These are phyloP conservation scores for Bocquillonia castaneifolia DNA, from an alignment of 441 rosid genomes.

Conservation along the genomic window DNA sequence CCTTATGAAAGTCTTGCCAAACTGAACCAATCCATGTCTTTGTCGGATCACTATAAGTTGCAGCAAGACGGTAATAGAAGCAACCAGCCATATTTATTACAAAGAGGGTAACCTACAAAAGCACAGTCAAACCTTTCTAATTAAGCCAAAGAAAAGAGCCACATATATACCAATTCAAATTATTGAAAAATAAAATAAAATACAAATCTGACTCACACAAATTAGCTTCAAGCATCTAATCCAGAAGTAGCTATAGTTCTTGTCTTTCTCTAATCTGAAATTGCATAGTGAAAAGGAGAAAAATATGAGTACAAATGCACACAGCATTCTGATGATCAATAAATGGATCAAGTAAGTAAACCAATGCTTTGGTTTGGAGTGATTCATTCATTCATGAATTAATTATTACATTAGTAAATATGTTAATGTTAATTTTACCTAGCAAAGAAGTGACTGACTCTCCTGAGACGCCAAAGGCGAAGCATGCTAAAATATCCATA, in stretches of 20 bases:
- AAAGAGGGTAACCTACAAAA: constrained; percentile 69
- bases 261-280: constrained; percentile 76
- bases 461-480: constrained; percentile 89
- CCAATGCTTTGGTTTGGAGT: neutral
- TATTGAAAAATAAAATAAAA: too few species aligned
- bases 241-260: constrained; percentile 59
- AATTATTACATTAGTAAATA: too few species aligned
- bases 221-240: constrained; percentile 62
- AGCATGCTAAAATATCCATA: constrained; percentile 72
- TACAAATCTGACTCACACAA: constrained; percentile 41
- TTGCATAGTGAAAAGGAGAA: constrained; percentile 4
- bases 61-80: constrained; percentile 54
- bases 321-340: neutral
- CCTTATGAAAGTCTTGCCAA: constrained; percentile 34
- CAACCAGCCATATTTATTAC: constrained; percentile 71
- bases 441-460: constrained; percentile 66
- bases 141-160: too few species aligned
- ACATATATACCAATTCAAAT: too few species aligned
- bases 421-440: constrained; percentile 48
- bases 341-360: neutral
- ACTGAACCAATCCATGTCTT: constrained; percentile 56
- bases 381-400: too few species aligned
- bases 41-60: constrained; percentile 37
- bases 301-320: neutral
- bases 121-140: neutral